Conservation (phyloP, 1,139 yeast genomes). For the Saccharomyces hybrid region DNA sequence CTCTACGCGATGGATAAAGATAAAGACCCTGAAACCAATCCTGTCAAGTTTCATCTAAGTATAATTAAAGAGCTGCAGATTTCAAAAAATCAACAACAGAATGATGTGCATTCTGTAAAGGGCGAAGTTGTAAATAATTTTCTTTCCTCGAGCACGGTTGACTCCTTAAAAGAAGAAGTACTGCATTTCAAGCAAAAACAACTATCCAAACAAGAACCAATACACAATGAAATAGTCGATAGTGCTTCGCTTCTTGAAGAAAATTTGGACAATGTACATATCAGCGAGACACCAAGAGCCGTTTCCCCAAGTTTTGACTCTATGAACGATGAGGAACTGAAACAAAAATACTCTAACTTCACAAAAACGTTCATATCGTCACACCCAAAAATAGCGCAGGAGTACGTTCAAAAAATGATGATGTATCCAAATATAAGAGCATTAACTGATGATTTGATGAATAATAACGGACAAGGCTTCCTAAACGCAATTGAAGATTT, state of each 20-base stretch:
- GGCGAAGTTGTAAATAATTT: slow-evolving; percentile 20
- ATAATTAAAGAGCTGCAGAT: slow-evolving; percentile 31
- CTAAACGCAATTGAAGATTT: slow-evolving; percentile 28
- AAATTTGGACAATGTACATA: slow-evolving; percentile 1
- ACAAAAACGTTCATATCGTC: slow-evolving; percentile 30
- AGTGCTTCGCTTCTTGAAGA: neutral
- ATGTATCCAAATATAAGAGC: slow-evolving; percentile 30
- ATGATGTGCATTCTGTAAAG: slow-evolving; percentile 8
- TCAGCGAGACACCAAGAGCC: neutral
- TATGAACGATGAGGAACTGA: slow-evolving; percentile 15
- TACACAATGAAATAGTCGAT: slow-evolving; percentile 2
- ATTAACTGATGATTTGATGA: slow-evolving; percentile 29
- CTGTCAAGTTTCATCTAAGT: slow-evolving; percentile 30
- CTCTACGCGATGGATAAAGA: slow-evolving; percentile 31
- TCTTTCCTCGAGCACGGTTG: slow-evolving; percentile 22
- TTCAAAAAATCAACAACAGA: slow-evolving; percentile 14
- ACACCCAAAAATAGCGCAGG: slow-evolving; percentile 31
- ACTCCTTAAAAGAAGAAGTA: slow-evolving; percentile 28
- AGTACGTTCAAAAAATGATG: slow-evolving; percentile 28
- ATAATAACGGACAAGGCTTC: slow-evolving; percentile 27
- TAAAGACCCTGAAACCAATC: slow-evolving; percentile 29
- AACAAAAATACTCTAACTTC: slow-evolving; percentile 24
- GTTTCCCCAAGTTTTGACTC: slow-evolving; percentile 1
- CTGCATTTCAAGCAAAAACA: slow-evolving; percentile 26
- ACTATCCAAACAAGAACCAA: slow-evolving; percentile 18